Conservation (phyloP, 352 stramenopile species). For the Phytophthora chlamydospora region DNA sequence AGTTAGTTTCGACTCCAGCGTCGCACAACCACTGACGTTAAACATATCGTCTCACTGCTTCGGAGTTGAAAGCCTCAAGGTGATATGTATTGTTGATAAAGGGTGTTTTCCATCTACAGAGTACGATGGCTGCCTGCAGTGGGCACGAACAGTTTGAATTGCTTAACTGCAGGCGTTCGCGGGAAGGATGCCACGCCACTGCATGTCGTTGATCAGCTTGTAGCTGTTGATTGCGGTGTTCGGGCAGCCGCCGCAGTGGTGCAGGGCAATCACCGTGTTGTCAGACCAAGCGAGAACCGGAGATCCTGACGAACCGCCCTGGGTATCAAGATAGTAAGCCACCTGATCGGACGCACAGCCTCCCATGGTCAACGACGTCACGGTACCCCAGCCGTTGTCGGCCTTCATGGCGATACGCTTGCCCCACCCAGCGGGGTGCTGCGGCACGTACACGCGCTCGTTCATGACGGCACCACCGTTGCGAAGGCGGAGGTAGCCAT, state of each 20-base stretch:
- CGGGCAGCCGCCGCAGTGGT: conserved; percentile 79
- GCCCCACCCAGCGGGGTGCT: conserved; percentile 68
- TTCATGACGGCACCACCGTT: conserved; percentile 45
- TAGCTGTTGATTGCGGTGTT: conserved; percentile 78
- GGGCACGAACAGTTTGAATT: neutral
- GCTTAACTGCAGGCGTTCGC: conserved; percentile 39
- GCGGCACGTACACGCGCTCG: conserved; percentile 67
- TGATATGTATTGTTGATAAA: too few relatives aligned
- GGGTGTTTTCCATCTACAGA: too few relatives aligned
- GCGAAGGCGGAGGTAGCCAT: conserved; percentile 66
- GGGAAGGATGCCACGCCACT: conserved; percentile 45
- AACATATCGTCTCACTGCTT: too few relatives aligned
- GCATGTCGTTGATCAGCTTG: conserved; percentile 62
- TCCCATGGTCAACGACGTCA: conserved; percentile 51
- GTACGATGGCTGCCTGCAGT: neutral
- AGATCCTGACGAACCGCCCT: conserved; percentile 74
- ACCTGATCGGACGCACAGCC: conserved; percentile 65
- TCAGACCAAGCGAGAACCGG: conserved; percentile 66
- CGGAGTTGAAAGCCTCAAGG: too few relatives aligned
- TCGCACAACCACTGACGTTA: too few relatives aligned
- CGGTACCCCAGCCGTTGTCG: conserved; percentile 37
- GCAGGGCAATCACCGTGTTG: conserved; percentile 67
- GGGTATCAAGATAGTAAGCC: conserved; percentile 73
- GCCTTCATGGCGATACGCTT: conserved; percentile 75
- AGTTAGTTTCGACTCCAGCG: too few relatives aligned